Evolutionary conservation across 805 yeast genomes (phyloP).

Genomic region (Saturnispora saitoi): DNA sequence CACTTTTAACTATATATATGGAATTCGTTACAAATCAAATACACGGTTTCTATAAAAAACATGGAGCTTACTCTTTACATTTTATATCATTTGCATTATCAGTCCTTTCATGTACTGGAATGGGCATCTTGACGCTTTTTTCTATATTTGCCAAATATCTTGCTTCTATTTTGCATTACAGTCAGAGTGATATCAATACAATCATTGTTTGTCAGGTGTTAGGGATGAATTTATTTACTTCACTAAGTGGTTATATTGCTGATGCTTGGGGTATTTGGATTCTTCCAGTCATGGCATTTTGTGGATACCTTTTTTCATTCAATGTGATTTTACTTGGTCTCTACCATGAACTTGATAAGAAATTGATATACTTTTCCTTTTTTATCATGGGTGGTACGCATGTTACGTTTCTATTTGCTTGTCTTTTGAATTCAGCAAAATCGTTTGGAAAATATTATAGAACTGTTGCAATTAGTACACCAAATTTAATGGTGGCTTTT

Average conservation of each 20-base stretch:
- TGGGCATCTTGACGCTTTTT: constrained; percentile 27
- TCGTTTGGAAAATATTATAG: constrained; percentile 57
- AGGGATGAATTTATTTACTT: constrained; percentile 79
- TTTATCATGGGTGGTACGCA: constrained; percentile 62
- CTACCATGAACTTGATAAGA: constrained; percentile 25
- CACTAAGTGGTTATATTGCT: constrained; percentile 72
- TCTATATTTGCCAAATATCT: constrained; percentile 69
- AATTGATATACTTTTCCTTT: constrained; percentile 41
- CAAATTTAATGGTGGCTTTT: constrained; percentile 39
- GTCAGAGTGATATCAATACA: constrained; percentile 57
- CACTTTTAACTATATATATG: background rate
- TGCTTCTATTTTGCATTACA: constrained; percentile 44
- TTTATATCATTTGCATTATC: constrained; percentile 22
- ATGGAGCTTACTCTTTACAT: constrained; percentile 20
- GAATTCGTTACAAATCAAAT: background rate
- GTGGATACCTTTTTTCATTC: constrained; percentile 62
- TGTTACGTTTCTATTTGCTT: constrained; percentile 57
- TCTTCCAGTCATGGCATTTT: constrained; percentile 50
- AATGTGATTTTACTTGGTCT: constrained; percentile 36
- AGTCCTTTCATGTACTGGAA: constrained; percentile 22
- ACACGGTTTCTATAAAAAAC: constrained; percentile 9
- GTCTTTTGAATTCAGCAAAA: constrained; percentile 72
- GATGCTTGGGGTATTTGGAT: constrained; percentile 74
- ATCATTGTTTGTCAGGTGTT: constrained; percentile 67
- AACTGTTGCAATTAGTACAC: constrained; percentile 77